Evolutionary conservation across 2,329 filamentous ascomycete species (phyloP).

Genomic region (Aaosphaeria pasadenensis): DNA sequence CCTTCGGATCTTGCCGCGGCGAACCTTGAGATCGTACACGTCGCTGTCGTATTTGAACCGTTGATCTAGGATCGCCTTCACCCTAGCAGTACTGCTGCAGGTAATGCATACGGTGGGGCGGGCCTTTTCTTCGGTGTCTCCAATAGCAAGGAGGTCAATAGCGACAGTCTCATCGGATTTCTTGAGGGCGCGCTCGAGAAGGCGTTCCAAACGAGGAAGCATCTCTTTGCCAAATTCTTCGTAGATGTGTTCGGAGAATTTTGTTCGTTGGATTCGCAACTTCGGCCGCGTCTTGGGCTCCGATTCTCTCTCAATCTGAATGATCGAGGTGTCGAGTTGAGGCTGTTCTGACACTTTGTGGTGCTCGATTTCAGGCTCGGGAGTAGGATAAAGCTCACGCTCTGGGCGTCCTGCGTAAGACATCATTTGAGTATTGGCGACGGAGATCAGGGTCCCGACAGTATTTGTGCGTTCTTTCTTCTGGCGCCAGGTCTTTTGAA

Average conservation of each 20-base stretch:
- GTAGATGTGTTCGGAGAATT: slow-evolving; percentile 60
- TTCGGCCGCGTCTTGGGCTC: slow-evolving; percentile 28
- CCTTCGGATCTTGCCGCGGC: slow-evolving; percentile 64
- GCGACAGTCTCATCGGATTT: slow-evolving; percentile 75
- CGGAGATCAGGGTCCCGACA: slow-evolving; percentile 29
- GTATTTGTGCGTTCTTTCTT: slow-evolving; percentile 26
- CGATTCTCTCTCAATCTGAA: slow-evolving; percentile 33
- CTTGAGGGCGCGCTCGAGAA: slow-evolving; percentile 67
- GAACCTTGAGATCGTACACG: slow-evolving; percentile 67
- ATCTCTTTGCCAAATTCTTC: slow-evolving; percentile 70
- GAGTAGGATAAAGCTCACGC: slow-evolving; percentile 30
- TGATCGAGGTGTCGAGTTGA: slow-evolving; percentile 22
- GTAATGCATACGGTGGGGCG: slow-evolving; percentile 74
- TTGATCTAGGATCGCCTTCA: slow-evolving; percentile 68
- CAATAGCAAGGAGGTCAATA: slow-evolving; percentile 73
- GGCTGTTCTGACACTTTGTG: neutral
- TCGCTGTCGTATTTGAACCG: slow-evolving; percentile 66
- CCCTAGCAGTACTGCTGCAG: slow-evolving; percentile 71
- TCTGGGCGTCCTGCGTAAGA: slow-evolving; percentile 25
- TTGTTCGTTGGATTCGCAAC: slow-evolving; percentile 41
- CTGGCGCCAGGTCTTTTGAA: slow-evolving; percentile 38
- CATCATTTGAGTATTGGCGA: slow-evolving; percentile 30
- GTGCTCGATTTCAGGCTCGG: slow-evolving; percentile 14
- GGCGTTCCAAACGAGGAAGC: slow-evolving; percentile 70
- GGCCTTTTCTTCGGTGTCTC: slow-evolving; percentile 63